phyloP scores from a whole-genome alignment of 2,329 filamentous ascomycete species.

The Arthrobotrys pseudoclavata region DNA sequence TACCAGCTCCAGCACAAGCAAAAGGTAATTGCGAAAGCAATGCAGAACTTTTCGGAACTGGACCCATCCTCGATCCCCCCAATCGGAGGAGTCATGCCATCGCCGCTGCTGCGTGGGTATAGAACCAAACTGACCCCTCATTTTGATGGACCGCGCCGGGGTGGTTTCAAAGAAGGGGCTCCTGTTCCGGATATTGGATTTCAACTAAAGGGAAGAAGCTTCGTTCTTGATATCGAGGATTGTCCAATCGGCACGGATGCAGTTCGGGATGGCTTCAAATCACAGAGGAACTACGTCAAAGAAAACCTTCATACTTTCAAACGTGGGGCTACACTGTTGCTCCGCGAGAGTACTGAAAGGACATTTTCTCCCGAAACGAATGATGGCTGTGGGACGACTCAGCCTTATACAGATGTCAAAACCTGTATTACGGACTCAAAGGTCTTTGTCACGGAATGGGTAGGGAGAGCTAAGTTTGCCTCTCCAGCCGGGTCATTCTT shows the following conservation, averaged over 20 bases:
- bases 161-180: conserved; percentile 67
- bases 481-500: conserved; percentile 97
- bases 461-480: conserved; percentile 85
- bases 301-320: conserved; percentile 79
- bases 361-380: conserved; percentile 69
- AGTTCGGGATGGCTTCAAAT: conserved; percentile 81
- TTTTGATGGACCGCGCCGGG: conserved; percentile 81
- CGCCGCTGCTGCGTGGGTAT: conserved; percentile 91
- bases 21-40: conserved; percentile 89
- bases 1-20: conserved; percentile 89
- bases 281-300: conserved; percentile 81
- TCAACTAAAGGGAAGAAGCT: conserved; percentile 83
- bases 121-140: conserved; percentile 97
- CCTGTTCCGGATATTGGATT: conserved; percentile 85
- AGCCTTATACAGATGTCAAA: conserved; percentile 79
- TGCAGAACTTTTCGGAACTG: conserved; percentile 88
- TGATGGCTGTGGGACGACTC: conserved; percentile 71
- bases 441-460: conserved; percentile 85
- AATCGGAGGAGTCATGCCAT: conserved; percentile 87
- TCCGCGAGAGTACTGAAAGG: conserved; percentile 86
- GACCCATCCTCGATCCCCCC: conserved; percentile 79
- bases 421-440: conserved; percentile 90
- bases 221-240: conserved; percentile 93
- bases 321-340: conserved; percentile 86
- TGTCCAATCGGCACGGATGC: conserved; percentile 94